Percentiles rank a stretch among this genome's conserved stretches.
Conservation (phyloP, 2,329 filamentous ascomycete species). For the Madurella fahalii region DNA sequence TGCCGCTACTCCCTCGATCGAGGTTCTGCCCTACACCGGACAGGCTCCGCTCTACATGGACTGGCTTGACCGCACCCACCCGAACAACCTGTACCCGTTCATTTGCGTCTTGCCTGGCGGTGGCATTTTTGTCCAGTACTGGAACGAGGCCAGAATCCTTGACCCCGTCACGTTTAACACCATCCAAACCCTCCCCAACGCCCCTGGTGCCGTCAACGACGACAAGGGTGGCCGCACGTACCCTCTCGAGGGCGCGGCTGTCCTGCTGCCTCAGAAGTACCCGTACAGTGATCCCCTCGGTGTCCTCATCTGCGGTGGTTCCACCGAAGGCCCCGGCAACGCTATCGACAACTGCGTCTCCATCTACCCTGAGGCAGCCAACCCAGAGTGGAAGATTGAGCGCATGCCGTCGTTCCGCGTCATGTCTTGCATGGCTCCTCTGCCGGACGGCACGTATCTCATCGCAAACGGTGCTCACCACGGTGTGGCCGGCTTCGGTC, state of each 20-base stretch:
- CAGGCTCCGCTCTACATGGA: slow-evolving; percentile 43
- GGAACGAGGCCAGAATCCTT: slow-evolving; percentile 55
- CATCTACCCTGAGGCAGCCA: slow-evolving; percentile 46
- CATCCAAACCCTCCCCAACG: slow-evolving; percentile 46
- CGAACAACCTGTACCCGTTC: slow-evolving; percentile 58
- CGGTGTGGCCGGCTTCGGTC: slow-evolving; percentile 52
- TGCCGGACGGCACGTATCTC: slow-evolving; percentile 54
- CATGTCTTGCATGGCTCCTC: slow-evolving; percentile 49
- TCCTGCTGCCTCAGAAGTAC: slow-evolving; percentile 51
- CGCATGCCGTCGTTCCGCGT: slow-evolving; percentile 56
- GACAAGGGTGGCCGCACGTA: slow-evolving; percentile 51
- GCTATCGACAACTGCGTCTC: slow-evolving; percentile 58
- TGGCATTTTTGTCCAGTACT: slow-evolving; percentile 54
- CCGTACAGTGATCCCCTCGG: slow-evolving; percentile 47
- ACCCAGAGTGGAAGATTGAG: slow-evolving; percentile 52
- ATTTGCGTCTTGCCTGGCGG: slow-evolving; percentile 49
- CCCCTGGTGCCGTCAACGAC: slow-evolving; percentile 52
- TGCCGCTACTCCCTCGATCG: slow-evolving; percentile 47
- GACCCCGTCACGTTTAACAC: slow-evolving; percentile 49
- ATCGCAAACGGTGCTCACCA: slow-evolving; percentile 50
- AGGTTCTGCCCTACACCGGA: slow-evolving; percentile 48
- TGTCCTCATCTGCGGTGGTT: slow-evolving; percentile 54
- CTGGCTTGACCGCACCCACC: slow-evolving; percentile 52
- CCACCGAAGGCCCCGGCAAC: slow-evolving; percentile 43
- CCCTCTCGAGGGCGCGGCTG: slow-evolving; percentile 51